A percentile compares a stretch with the other conserved stretches of the same genome.
phyloP scores from a whole-genome alignment of 2,329 filamentous ascomycete species.

The Lanzia echinophila region DNA sequence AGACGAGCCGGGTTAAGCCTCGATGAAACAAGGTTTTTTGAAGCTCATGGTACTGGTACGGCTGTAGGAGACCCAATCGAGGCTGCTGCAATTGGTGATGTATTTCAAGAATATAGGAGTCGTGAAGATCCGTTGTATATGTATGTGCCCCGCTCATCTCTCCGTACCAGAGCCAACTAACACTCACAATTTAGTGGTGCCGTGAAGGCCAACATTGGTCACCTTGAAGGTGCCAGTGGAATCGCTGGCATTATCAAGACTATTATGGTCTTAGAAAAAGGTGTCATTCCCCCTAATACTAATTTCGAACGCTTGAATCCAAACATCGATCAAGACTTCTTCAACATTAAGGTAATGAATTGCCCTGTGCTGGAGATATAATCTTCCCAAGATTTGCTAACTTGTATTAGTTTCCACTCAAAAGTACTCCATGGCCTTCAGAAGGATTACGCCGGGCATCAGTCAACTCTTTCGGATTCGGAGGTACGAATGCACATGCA shows the following conservation, averaged over 20 bases:
- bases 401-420: slow-evolving; percentile 16
- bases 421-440: neutral
- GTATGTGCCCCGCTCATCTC: neutral
- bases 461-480: slow-evolving; percentile 34
- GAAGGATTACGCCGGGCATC: slow-evolving; percentile 11
- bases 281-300: slow-evolving; percentile 26
- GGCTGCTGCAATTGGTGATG: neutral
- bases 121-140: neutral
- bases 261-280: slow-evolving; percentile 23
- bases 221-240: slow-evolving; percentile 24
- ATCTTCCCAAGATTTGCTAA: slow-evolving; percentile 4
- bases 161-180: neutral
- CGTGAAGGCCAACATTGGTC: slow-evolving; percentile 24
- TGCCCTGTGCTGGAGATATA: too few relatives aligned
- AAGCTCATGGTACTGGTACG: slow-evolving; percentile 14
- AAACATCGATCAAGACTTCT: slow-evolving; percentile 19
- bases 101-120: neutral
- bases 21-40: slow-evolving; percentile 8
- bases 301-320: slow-evolving; percentile 32
- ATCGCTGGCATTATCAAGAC: slow-evolving; percentile 27
- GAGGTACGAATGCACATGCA: slow-evolving; percentile 34
- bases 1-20: slow-evolving; percentile 4
- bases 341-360: neutral
- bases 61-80: neutral
- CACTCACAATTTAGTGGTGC: slow-evolving; percentile 14